phyloP scores from a whole-genome alignment of 306 rosid genomes.

The Adenanthera pavonina region DNA sequence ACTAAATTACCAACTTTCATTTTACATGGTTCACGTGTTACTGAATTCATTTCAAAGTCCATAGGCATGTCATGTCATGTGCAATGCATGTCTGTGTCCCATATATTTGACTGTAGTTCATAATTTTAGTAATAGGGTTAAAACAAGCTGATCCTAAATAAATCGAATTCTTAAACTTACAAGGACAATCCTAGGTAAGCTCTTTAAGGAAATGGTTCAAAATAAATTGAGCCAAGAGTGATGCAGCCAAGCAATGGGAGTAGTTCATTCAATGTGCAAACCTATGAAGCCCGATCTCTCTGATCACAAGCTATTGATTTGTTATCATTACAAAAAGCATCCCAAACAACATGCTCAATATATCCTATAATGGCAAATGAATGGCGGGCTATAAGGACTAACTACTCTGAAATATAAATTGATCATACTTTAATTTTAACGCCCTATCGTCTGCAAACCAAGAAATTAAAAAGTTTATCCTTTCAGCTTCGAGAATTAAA shows the following conservation, averaged over 20 bases:
- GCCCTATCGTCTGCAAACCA: background rate
- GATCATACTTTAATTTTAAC: background rate
- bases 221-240: background rate
- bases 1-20: no score
- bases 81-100: no score
- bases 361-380: background rate
- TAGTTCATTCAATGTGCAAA: background rate
- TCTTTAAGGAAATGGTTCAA: background rate
- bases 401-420: background rate
- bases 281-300: background rate
- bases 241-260: background rate
- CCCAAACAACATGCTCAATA: background rate
- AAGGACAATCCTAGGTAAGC: background rate
- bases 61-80: no score
- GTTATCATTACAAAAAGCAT: background rate
- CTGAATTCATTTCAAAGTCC: no score
- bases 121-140: background rate
- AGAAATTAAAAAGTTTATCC: conserved; percentile 4
- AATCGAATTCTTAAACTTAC: background rate
- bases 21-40: no score
- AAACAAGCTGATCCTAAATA: background rate
- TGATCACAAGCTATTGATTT: background rate
- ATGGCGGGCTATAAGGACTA: background rate
- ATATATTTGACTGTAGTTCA: no score
- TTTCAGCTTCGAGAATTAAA: conserved; percentile 13